These are phyloP conservation scores for Echium plantagineum DNA, from an alignment of 257 asterid genomes.

Conservation along the genomic window DNA sequence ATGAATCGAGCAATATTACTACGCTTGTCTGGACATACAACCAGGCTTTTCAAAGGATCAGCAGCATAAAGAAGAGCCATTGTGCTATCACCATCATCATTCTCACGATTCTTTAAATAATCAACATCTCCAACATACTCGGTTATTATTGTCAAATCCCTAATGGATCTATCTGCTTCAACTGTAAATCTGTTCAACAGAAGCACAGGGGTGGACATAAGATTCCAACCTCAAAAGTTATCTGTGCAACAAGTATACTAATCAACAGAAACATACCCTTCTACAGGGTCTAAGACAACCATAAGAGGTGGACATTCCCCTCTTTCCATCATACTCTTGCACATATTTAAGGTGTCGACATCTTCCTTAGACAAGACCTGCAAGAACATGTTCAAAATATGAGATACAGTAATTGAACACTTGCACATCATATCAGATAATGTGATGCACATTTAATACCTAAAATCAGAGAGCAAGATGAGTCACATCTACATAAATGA, in stretches of 20 bases:
- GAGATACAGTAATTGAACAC: neutral
- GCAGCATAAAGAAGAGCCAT: constrained; percentile 79
- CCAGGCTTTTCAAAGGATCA: constrained; percentile 56
- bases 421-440: neutral
- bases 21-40: constrained; percentile 76
- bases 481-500: no score
- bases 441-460: no score
- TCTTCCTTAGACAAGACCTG: constrained; percentile 66
- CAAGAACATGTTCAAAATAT: neutral
- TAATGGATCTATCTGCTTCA: constrained; percentile 67
- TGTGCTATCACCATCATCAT: constrained; percentile 88
- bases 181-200: constrained; percentile 59
- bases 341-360: constrained; percentile 46
- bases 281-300: constrained; percentile 71
- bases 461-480: no score
- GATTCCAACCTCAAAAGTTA: neutral
- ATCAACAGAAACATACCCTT: constrained; percentile 43
- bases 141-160: constrained; percentile 78
- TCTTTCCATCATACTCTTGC: constrained; percentile 74
- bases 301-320: constrained; percentile 95
- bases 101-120: constrained; percentile 51
- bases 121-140: constrained; percentile 96
- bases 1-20: constrained; percentile 88
- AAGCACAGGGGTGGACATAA: constrained; percentile 2
- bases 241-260: neutral